phyloP scores from a whole-genome alignment of 352 stramenopile genomes.

The Pythium graminicola region DNA sequence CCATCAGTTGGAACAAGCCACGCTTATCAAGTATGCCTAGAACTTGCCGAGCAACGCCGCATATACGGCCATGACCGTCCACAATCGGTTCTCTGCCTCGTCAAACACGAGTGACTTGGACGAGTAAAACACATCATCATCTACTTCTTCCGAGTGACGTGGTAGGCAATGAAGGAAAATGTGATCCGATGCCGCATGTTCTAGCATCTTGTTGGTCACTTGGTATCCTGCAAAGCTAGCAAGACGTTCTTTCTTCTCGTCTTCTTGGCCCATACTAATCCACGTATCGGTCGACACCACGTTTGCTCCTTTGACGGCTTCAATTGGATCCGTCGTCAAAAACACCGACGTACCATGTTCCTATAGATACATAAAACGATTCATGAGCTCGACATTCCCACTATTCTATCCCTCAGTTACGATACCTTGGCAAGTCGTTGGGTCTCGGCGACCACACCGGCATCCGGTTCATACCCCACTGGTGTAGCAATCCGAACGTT shows the following conservation, averaged over 20 bases:
- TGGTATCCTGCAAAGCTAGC: conserved; percentile 95
- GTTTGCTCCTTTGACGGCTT: conserved; percentile 92
- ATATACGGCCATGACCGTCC: conserved; percentile 98
- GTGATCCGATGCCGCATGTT: conserved; percentile 83
- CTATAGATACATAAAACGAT: conserved; percentile 5
- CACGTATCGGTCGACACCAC: conserved; percentile 97
- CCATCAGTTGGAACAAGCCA: not conserved
- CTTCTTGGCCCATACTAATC: conserved; percentile 94
- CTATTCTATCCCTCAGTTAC: not conserved
- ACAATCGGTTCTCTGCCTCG: conserved; percentile 98
- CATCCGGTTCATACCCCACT: conserved; percentile 88
- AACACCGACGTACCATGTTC: conserved; percentile 60
- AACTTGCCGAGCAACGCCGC: conserved; percentile 59
- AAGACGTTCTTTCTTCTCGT: conserved; percentile 91
- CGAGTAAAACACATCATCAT: conserved; percentile 96
- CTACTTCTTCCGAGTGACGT: conserved; percentile 95
- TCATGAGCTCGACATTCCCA: not conserved
- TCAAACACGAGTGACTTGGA: conserved; percentile 94
- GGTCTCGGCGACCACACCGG: conserved; percentile 87
- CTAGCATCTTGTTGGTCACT: conserved; percentile 90
- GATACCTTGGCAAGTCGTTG: conserved; percentile 69
- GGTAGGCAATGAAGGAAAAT: conserved; percentile 98
- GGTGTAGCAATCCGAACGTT: conserved; percentile 96
- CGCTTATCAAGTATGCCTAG: conserved; percentile 11
- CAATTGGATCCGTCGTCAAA: conserved; percentile 85